Evolutionary conservation across 177 flowering plant genomes (phyloP).

Genomic region (Vitis hybrid): DNA sequence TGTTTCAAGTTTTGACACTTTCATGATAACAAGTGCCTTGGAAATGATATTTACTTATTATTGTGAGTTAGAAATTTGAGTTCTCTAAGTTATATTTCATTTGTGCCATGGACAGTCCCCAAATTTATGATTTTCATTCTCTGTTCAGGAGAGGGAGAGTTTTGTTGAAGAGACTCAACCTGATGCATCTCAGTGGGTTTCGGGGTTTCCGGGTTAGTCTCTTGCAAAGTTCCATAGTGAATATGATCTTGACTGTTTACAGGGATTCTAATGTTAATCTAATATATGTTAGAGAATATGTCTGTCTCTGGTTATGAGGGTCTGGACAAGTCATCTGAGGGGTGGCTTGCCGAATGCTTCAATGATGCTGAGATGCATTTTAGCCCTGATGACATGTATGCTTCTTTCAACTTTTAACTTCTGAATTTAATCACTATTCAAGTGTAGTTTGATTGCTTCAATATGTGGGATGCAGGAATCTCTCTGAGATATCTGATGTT

Average conservation of each 20-base stretch:
- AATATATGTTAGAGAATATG: constrained; percentile 30
- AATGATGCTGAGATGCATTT: constrained; percentile 56
- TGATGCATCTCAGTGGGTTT: constrained; percentile 46
- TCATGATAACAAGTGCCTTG: not conserved
- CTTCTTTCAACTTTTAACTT: constrained; percentile 19
- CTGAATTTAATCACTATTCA: constrained; percentile 1
- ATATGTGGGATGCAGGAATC: constrained; percentile 41
- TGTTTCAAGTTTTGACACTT: not conserved
- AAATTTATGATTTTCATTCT: constrained; percentile 9
- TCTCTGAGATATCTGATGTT: constrained; percentile 47
- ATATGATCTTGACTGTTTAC: not conserved
- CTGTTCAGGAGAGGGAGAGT: constrained; percentile 46
- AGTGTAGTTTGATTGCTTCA: constrained; percentile 14
- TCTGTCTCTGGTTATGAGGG: constrained; percentile 39
- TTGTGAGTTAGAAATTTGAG: not conserved
- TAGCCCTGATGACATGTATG: constrained; percentile 65
- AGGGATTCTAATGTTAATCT: not conserved
- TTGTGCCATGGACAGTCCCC: not conserved
- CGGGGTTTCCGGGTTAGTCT: constrained; percentile 51
- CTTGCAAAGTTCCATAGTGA: constrained; percentile 4
- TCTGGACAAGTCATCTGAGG: constrained; percentile 59
- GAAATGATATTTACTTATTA: not conserved
- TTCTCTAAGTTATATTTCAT: not conserved
- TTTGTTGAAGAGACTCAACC: constrained; percentile 39
- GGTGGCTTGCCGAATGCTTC: constrained; percentile 72